Conservation (phyloP, 805 yeast species). For the Saccharomycopsis fermentans region DNA sequence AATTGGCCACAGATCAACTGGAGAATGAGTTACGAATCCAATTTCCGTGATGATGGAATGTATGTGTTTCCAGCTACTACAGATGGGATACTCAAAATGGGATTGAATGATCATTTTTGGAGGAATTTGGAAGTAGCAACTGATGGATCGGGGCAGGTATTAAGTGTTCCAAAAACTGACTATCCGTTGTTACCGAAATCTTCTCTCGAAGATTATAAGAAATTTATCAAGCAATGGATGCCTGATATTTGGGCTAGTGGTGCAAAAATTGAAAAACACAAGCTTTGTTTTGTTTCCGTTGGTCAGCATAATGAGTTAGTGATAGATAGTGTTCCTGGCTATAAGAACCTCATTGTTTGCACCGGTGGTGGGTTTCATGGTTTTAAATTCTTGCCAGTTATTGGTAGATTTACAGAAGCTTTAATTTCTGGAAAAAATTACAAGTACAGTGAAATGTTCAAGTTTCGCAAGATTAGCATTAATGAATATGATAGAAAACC, state of each 20-base stretch:
- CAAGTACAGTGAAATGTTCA: conserved; percentile 17
- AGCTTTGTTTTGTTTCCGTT: conserved; percentile 30
- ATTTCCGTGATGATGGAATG: conserved; percentile 23
- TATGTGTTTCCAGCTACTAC: conserved; percentile 2
- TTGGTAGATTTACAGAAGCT: conserved; percentile 18
- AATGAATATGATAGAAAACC: conserved; percentile 9
- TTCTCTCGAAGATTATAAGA: conserved; percentile 23
- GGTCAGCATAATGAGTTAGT: conserved; percentile 28
- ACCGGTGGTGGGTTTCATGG: conserved; percentile 34
- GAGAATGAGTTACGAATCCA: conserved; percentile 25
- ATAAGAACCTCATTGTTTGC: conserved; percentile 24
- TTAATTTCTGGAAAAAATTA: conserved; percentile 13
- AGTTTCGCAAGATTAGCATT: conserved; percentile 11
- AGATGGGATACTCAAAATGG: conserved; percentile 24
- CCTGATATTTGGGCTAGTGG: conserved; percentile 21
- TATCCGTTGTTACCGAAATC: conserved; percentile 21
- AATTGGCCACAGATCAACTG: conserved; percentile 20
- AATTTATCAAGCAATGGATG: conserved; percentile 21
- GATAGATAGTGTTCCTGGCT: conserved; percentile 27
- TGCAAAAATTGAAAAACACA: conserved; percentile 20
- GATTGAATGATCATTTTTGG: conserved; percentile 21
- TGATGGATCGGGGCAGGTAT: conserved; percentile 19
- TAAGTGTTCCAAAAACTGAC: conserved; percentile 3
- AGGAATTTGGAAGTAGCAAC: conserved; percentile 22
- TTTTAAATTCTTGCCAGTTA: conserved; percentile 27